phyloP scores from a whole-genome alignment of 2,329 filamentous ascomycete species.

The Colletotrichum destructivum region DNA sequence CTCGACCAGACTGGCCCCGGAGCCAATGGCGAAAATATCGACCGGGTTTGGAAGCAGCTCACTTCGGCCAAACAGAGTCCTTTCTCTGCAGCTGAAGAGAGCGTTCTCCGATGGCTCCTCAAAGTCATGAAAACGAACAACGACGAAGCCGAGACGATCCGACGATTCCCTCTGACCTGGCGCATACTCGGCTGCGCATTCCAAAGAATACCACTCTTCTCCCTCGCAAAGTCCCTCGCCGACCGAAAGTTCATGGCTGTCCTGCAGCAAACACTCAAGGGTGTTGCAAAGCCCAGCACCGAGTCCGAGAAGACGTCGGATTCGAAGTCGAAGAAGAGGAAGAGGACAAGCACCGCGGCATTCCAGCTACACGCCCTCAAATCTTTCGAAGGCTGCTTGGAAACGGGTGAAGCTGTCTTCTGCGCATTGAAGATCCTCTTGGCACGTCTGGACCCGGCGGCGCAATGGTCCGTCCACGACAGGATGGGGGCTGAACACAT shows the following conservation, averaged over 20 bases:
- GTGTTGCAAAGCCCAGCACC: constrained; percentile 61
- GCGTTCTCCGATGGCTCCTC: constrained; percentile 74
- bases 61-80: constrained; percentile 57
- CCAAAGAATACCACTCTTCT: constrained; percentile 76
- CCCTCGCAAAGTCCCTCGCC: constrained; percentile 78
- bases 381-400: constrained; percentile 58
- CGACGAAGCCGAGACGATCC: constrained; percentile 64
- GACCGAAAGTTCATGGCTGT: constrained; percentile 78
- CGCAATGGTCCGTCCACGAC: constrained; percentile 56
- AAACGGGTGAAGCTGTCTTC: constrained; percentile 65
- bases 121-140: constrained; percentile 68
- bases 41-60: constrained; percentile 65
- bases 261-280: constrained; percentile 76
- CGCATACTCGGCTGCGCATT: constrained; percentile 73
- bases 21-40: constrained; percentile 62
- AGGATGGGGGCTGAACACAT: constrained; percentile 72
- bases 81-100: constrained; percentile 70
- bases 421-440: constrained; percentile 62
- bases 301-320: constrained; percentile 43
- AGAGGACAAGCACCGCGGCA: constrained; percentile 55
- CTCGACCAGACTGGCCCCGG: constrained; percentile 67
- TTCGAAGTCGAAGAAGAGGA: constrained; percentile 60
- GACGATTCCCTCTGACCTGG: constrained; percentile 73
- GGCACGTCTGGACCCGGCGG: constrained; percentile 57
- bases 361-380: constrained; percentile 60